A percentile compares a stretch with the other conserved stretches of the same genome.
These are phyloP conservation scores for Quercus phellos DNA, from an alignment of 331 rosid species.

Conservation along the genomic window DNA sequence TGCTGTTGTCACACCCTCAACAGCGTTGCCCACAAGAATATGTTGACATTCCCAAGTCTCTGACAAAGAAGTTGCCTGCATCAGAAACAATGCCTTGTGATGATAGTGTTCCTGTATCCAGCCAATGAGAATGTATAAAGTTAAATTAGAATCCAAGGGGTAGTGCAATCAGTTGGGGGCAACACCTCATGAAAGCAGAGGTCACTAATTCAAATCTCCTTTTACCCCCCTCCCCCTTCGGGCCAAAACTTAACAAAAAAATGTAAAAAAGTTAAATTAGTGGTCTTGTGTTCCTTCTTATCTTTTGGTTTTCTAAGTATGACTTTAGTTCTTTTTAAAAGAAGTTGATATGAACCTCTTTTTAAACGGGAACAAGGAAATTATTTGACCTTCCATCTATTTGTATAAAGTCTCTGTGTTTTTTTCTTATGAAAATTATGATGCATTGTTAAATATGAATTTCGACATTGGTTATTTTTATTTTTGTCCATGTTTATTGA, in stretches of 20 bases:
- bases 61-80: constrained; percentile 50
- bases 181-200: no score
- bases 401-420: constrained; percentile 16
- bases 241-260: no score
- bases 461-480: constrained; percentile 1
- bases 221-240: no score
- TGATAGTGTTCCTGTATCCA: constrained; percentile 43
- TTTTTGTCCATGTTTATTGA: not conserved
- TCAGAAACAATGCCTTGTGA: constrained; percentile 50
- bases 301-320: constrained; percentile 18
- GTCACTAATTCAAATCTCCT: no score
- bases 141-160: no score
- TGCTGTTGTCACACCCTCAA: constrained; percentile 75
- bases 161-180: no score
- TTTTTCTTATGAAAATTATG: constrained; percentile 1
- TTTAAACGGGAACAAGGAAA: not conserved
- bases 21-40: constrained; percentile 78
- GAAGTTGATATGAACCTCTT: constrained; percentile 13
- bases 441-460: constrained; percentile 8
- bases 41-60: constrained; percentile 74
- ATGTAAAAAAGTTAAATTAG: not conserved
- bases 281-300: not conserved
- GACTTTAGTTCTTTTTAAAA: constrained; percentile 4
- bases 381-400: constrained; percentile 1
- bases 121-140: constrained; percentile 36